Conservation (phyloP, 805 yeast species). For the Blastobotrys parvus region DNA sequence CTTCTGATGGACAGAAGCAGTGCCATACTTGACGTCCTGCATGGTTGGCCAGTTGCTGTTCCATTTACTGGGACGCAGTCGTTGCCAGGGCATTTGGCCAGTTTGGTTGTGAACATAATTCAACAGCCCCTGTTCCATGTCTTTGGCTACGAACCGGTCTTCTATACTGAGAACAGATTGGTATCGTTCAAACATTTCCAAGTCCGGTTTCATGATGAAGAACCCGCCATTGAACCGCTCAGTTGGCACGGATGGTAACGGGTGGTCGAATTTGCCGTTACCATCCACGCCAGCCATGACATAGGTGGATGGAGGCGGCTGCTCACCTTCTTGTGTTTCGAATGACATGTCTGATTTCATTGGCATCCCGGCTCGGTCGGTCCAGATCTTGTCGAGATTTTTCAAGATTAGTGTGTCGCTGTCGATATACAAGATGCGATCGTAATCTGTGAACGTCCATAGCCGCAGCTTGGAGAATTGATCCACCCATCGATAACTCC, state of each 20-base stretch:
- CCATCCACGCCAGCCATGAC: not conserved
- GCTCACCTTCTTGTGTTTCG: not conserved
- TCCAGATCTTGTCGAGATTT: not conserved
- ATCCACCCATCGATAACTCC: not conserved
- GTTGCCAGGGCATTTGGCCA: not conserved
- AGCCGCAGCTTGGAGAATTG: not conserved
- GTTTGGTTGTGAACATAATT: not conserved
- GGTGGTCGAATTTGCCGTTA: not conserved
- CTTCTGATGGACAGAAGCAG: not conserved
- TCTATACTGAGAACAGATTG: not conserved
- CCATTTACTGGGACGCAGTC: not conserved
- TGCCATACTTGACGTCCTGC: not conserved
- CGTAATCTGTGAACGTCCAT: not conserved
- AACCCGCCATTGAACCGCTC: not conserved
- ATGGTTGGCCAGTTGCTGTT: not conserved
- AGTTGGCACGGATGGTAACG: not conserved
- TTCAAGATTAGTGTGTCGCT: not conserved
- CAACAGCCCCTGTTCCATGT: not conserved
- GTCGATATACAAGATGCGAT: not conserved
- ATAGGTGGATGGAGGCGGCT: not conserved
- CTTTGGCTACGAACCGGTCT: not conserved
- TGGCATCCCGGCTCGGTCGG: not conserved
- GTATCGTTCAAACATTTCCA: not conserved
- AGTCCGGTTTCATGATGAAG: not conserved
- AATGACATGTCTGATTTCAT: not conserved